phyloP scores from a whole-genome alignment of 805 yeast genomes.

The Blastobotrys chiropterorum region DNA sequence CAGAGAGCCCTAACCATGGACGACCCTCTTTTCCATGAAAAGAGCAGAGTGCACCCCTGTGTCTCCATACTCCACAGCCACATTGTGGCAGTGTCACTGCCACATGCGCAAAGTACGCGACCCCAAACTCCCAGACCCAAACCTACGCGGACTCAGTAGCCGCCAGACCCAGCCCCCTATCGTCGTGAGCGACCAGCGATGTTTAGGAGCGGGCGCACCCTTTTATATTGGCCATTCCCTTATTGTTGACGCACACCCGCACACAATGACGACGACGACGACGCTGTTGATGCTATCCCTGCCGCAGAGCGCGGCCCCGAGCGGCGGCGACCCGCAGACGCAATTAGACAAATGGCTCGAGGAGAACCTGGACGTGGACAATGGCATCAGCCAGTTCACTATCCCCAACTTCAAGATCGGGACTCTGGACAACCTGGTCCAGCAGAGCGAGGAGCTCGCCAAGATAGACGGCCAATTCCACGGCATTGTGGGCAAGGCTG shows the following conservation, averaged over 20 bases:
- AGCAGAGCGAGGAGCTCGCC: conserved; percentile 81
- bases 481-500: conserved; percentile 60
- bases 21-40: no score
- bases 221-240: background rate
- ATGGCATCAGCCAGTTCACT: conserved; percentile 47
- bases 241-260: background rate
- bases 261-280: background rate
- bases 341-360: conserved; percentile 31
- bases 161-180: background rate
- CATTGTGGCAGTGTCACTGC: background rate
- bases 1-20: no score
- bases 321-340: conserved; percentile 34
- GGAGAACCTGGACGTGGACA: conserved; percentile 31
- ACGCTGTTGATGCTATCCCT: conserved; percentile 41
- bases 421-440: conserved; percentile 84
- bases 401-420: conserved; percentile 91
- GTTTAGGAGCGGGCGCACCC: background rate
- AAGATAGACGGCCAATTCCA: conserved; percentile 78
- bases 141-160: background rate
- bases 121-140: background rate
- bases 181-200: background rate
- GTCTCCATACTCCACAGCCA: no score
- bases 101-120: background rate
- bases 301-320: conserved; percentile 40
- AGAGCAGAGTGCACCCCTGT: no score